Base-by-base conservation (phyloP, 2,329 filamentous ascomycete genomes). In the Talaromyces sp. region DNA sequence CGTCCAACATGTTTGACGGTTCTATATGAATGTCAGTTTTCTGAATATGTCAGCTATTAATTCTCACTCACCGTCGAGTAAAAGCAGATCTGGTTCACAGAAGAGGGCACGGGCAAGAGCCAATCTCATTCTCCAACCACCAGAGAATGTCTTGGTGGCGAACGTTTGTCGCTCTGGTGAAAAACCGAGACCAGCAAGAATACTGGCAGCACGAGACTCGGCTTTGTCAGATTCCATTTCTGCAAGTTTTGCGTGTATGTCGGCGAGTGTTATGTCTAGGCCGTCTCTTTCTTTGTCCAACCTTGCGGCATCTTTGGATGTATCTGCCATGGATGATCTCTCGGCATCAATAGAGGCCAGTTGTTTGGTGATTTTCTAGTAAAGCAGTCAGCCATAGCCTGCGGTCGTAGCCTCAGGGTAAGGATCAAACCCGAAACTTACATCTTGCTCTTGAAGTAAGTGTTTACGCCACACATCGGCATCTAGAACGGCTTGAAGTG, bases 1-100 rank as follows among this genome's bases (percentile, higher is more conserved):
- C 94, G 77, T 97, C 94, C 90, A 99, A 91, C 93, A 97, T 97
- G 86, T 97, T 97, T 57, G 93, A 97, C 78, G 94, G 94, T 85
- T 99, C 94, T 79, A 58, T 58, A 50, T 54, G 9, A 37, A 46
- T 48, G 61, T 69, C 51, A 71, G 67, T 28, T 10, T 21, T 9
- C 2, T 7, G 11, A 43, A 28, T 5, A 5, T n/a, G 4, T 21
- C 5, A 28, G 13, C 21, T 46, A 10, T n/a, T 10, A 3, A 17
- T 5, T 8, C 40, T 52, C 22, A 59, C 68, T 61, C 70, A 79
- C 77, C 78, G 80, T 99, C 94, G 66, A 99, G 91, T 73, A 99
- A 83, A 60, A 99, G 78, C 54, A 99, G 80, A 76, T 99, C 94
- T 43, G 94, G 94, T 73, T 99, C 94, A 78, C 94, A 99, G 80